Evolutionary conservation across 176 grass and related monocot species (phyloP).

Genomic region (Typha latifolia): DNA sequence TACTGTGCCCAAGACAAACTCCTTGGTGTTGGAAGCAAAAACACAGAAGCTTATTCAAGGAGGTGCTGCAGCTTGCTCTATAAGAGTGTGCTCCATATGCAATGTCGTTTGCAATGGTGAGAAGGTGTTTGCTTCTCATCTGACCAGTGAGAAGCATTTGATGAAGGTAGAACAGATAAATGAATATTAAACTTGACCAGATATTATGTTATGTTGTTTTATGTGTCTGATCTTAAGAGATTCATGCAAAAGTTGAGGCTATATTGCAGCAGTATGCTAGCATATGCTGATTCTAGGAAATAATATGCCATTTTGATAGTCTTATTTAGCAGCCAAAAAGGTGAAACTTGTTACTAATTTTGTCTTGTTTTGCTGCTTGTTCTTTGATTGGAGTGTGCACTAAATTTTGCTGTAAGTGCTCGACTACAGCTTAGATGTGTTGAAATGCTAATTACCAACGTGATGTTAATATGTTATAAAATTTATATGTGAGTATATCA

Average conservation of each 20-base stretch:
- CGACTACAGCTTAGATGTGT: no score
- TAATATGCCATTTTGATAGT: no score
- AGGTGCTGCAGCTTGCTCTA: slow-evolving; percentile 14
- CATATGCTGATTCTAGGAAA: not conserved
- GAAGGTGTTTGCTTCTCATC: slow-evolving; percentile 17
- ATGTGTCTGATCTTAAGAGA: not conserved
- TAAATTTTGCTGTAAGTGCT: no score
- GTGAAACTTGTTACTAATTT: no score
- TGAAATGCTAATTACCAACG: no score
- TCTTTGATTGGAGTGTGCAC: no score
- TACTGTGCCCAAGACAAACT: no score
- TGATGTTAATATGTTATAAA: no score
- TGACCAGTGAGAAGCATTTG: slow-evolving; percentile 15
- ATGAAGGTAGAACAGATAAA: slow-evolving; percentile 16
- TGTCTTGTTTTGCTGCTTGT: no score
- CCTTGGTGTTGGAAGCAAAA: slow-evolving; percentile 17
- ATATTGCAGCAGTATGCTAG: not conserved
- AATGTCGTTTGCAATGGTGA: slow-evolving; percentile 32
- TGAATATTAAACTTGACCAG: not conserved
- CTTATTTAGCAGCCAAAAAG: no score
- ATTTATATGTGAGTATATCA: no score
- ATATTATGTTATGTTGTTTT: not conserved
- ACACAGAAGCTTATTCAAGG: slow-evolving; percentile 23
- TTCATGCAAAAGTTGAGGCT: not conserved
- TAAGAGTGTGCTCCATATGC: slow-evolving; percentile 20